A percentile compares a stretch with the other conserved stretches of the same genome.
Evolutionary conservation across 2,329 filamentous ascomycete species (phyloP).

Genomic region (Colletotrichum incanum): DNA sequence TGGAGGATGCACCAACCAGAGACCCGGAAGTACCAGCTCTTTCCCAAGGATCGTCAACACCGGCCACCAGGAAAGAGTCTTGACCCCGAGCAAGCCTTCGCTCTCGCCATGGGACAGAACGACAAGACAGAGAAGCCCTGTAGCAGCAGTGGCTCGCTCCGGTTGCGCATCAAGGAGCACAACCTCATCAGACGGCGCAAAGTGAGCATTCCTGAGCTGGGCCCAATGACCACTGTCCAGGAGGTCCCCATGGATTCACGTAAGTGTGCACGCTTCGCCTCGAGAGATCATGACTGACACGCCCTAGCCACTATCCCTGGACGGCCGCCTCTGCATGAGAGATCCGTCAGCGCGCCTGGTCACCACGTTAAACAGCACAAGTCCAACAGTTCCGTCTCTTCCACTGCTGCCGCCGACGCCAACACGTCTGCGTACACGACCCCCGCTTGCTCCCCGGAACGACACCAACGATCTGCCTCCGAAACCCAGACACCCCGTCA

Average conservation of each 20-base stretch:
- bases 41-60: constrained; percentile 68
- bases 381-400: constrained; percentile 55
- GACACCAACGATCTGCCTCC: constrained; percentile 42
- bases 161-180: constrained; percentile 71
- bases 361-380: constrained; percentile 64
- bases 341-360: constrained; percentile 75
- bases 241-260: constrained; percentile 80
- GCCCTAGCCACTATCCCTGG: constrained; percentile 77
- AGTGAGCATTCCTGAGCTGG: constrained; percentile 75
- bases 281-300: constrained; percentile 19
- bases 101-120: constrained; percentile 58
- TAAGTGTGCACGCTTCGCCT: constrained; percentile 58
- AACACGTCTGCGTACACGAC: constrained; percentile 2
- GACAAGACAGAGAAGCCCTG: constrained; percentile 60
- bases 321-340: constrained; percentile 75
- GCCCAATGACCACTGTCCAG: constrained; percentile 79
- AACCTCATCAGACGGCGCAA: constrained; percentile 73
- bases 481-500: constrained; percentile 37
- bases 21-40: constrained; percentile 73
- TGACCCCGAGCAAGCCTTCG: constrained; percentile 66
- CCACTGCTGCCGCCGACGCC: constrained; percentile 47
- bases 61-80: constrained; percentile 61
- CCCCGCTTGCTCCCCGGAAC: constrained; percentile 30
- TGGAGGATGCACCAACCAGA: constrained; percentile 74
- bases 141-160: constrained; percentile 58